phyloP scores from a whole-genome alignment of 371 early-diverging fungal genomes.

The Coemansia sp. region DNA sequence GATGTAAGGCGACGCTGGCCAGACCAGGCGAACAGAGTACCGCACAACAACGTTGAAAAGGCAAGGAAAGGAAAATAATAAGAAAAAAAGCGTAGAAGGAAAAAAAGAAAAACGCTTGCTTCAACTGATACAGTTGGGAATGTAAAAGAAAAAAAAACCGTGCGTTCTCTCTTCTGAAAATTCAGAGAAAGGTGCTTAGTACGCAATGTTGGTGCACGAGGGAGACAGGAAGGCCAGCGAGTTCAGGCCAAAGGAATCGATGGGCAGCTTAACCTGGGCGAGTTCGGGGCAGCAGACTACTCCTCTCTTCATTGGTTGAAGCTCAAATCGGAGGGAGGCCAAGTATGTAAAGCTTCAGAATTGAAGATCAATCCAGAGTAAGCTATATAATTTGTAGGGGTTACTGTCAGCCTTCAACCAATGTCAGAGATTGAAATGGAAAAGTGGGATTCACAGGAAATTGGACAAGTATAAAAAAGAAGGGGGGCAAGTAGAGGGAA shows the following conservation, averaged over 20 bases:
- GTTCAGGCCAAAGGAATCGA: conserved; percentile 44
- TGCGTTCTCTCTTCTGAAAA: background rate
- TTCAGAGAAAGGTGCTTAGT: background rate
- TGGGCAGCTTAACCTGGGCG: conserved; percentile 36
- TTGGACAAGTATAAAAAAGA: conserved; percentile 5
- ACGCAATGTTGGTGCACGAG: conserved; percentile 27
- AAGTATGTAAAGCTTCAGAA: too few species aligned
- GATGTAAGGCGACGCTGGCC: conserved; percentile 2
- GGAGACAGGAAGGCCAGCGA: conserved; percentile 44
- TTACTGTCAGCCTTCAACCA: too few species aligned
- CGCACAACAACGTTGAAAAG: background rate
- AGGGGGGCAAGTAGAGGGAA: background rate
- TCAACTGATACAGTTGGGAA: background rate
- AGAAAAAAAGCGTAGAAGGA: background rate
- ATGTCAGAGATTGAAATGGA: background rate
- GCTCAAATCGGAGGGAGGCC: too few species aligned
- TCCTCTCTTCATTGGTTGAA: conserved; percentile 41
- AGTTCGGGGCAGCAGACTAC: conserved; percentile 37
- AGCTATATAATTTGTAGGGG: too few species aligned
- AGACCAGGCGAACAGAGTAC: conserved; percentile 3
- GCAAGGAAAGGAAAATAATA: background rate
- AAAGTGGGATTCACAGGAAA: background rate
- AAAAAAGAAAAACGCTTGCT: background rate
- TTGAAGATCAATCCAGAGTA: too few species aligned
- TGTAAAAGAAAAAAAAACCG: background rate